Evolutionary conservation across 768 basidiomycete genomes (phyloP).

Genomic region (Rhodotorula paludigena): DNA sequence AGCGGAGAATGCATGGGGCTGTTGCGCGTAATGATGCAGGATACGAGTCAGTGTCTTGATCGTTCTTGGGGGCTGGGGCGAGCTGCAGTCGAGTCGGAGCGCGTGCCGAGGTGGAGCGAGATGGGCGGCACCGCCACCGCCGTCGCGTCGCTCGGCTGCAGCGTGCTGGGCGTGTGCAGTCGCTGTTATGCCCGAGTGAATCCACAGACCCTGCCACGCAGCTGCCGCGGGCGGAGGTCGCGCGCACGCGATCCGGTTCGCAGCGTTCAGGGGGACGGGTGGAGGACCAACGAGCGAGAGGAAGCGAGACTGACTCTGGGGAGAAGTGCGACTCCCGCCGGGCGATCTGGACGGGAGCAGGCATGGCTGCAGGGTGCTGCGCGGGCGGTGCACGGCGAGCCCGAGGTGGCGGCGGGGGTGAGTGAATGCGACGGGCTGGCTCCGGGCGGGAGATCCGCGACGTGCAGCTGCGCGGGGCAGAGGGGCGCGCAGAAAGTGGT

Average conservation of each 20-base stretch:
- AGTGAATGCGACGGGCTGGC: not conserved
- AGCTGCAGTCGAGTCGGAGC: not conserved
- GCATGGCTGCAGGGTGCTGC: slow-evolving; percentile 9
- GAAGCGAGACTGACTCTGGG: slow-evolving; percentile 11
- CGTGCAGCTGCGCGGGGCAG: not conserved
- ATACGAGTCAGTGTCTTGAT: not conserved
- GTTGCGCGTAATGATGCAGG: not conserved
- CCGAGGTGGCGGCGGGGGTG: not conserved
- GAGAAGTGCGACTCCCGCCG: slow-evolving; percentile 28
- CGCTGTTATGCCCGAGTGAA: no score
- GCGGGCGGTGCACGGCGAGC: not conserved
- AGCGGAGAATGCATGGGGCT: slow-evolving; percentile 31
- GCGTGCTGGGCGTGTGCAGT: no score
- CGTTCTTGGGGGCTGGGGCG: not conserved
- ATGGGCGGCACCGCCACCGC: no score
- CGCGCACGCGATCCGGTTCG: no score
- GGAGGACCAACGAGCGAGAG: not conserved
- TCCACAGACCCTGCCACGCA: no score
- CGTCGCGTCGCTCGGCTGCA: no score
- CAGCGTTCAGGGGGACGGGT: not conserved
- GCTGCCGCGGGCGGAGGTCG: no score
- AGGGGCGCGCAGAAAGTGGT: not conserved
- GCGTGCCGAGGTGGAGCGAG: no score
- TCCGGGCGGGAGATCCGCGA: not conserved
- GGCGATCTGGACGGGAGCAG: slow-evolving; percentile 27